Base-by-base conservation (phyloP, 257 asterid genomes). In the Solanum pennellii region DNA sequence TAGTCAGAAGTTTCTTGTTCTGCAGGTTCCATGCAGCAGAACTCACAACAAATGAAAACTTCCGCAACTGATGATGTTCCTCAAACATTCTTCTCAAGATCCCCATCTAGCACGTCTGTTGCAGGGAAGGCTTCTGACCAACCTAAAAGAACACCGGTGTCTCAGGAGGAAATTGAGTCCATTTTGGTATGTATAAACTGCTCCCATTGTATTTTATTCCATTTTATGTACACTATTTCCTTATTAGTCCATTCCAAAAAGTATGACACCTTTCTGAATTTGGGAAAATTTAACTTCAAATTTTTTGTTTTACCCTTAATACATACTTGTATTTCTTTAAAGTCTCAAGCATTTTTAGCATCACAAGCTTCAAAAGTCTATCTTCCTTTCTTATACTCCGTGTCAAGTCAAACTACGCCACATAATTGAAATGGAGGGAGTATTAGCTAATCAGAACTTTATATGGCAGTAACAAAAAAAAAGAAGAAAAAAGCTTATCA, bases 51-150 rank as follows among this genome's bases (percentile, higher is more conserved):
- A 37, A 92, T 89, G 76, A 92, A 83, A 86, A 74, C 89, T 77
- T 87, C 96, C 31, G 45, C 66, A 69, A 86, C 90, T 66, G 93
- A 85, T 5, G 92, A 91, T 90, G 90, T 88, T 87, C 93, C 91
- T 85, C 87, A 12, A 74, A 87, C 88, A 71, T 89, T 96, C 83
- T 94, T 94, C 88, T 90, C 96, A 41, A 93, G 93, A 92, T 89
- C 94, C 66, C 89, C 94, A 77, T 90, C 94, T 86, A 92, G 80
- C 90, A 84, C 42, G 79, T 89, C 95, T 71, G 86, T 90, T 5
- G 95, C 95, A 89, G 98, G 98, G 89, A 97, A 92, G 91, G 99
- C 98, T 89, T 95, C 98, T 74, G 98, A 95, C 89, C 99, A 95
- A 90, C 98, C 98, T 49, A 94, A 94, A 92, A 88, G 99, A 91